Evolutionary conservation across 441 rosid genomes (phyloP).

Genomic region (Bruguiera hainesii): DNA sequence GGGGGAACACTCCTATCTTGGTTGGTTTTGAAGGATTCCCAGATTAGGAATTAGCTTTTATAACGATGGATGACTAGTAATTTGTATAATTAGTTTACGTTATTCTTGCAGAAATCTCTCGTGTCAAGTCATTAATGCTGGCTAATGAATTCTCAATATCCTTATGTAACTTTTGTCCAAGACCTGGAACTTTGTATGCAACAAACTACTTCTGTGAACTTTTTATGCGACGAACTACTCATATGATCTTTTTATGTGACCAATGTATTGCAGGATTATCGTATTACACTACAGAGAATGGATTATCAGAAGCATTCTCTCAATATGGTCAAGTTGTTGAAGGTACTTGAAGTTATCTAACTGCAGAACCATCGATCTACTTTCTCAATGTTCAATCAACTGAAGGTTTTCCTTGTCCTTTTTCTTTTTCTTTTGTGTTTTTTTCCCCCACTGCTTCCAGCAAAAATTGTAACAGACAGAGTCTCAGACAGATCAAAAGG

Average conservation of each 20-base stretch:
- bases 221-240: neutral
- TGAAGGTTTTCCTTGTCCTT: neutral
- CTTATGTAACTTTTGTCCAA: neutral
- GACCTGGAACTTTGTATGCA: neutral
- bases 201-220: neutral
- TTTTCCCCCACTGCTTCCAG: conserved; percentile 32
- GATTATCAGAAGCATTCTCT: conserved; percentile 67
- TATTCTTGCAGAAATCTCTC: neutral
- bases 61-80: neutral
- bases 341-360: conserved; percentile 34
- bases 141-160: neutral
- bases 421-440: neutral
- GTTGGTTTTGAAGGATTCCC: too few relatives aligned
- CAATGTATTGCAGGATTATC: conserved; percentile 55
- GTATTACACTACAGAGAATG: conserved; percentile 60
- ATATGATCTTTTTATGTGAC: neutral
- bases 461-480: conserved; percentile 63
- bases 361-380: neutral
- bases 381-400: neutral
- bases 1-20: too few relatives aligned
- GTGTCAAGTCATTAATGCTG: neutral
- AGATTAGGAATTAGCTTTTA: neutral
- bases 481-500: conserved; percentile 72
- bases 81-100: neutral
- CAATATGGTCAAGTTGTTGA: conserved; percentile 83